Percentiles rank a stretch among this genome's conserved stretches.
phyloP scores from a whole-genome alignment of 768 basidiomycete species.

The Xerocomellus amylosporus region DNA sequence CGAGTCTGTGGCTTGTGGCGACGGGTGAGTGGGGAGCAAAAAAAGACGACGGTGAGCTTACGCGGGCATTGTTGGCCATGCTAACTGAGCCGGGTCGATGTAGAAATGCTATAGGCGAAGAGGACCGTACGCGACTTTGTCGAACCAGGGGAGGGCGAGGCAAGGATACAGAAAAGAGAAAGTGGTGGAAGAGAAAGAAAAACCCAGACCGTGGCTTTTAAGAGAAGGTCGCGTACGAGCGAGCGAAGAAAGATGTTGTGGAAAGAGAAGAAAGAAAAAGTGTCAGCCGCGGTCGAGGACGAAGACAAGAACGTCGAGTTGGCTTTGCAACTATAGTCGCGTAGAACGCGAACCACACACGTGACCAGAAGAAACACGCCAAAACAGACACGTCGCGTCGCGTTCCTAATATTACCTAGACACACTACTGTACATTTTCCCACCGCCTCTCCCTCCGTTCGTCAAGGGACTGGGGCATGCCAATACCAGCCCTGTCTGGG shows the following conservation, averaged over 20 bases:
- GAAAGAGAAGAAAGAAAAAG: conserved; percentile 22
- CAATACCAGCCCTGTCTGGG: conserved; percentile 53
- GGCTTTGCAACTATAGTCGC: conserved; percentile 19
- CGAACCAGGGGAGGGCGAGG: conserved; percentile 4
- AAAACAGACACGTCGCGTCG: conserved; percentile 38
- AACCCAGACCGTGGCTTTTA: conserved; percentile 26
- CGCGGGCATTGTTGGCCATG: conserved; percentile 64
- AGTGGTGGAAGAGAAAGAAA: conserved; percentile 35
- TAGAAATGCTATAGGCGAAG: conserved; percentile 26
- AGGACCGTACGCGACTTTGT: conserved; percentile 11
- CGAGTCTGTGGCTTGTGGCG: conserved; percentile 61
- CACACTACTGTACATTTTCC: conserved; percentile 19
- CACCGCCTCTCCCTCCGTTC: conserved; percentile 45
- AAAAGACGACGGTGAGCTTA: conserved; percentile 32
- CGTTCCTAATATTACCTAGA: background rate
- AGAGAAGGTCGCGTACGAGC: conserved; percentile 24
- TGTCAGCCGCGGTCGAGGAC: conserved; percentile 37
- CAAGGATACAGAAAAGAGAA: conserved; percentile 26
- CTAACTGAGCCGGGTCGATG: conserved; percentile 12
- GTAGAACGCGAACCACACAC: conserved; percentile 39
- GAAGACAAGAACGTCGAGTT: conserved; percentile 22
- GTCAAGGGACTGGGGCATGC: conserved; percentile 34
- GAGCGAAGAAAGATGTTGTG: conserved; percentile 14
- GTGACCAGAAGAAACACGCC: conserved; percentile 35
- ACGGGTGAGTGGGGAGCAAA: conserved; percentile 2